Percentiles rank a stretch among this genome's conserved stretches.
phyloP scores from a whole-genome alignment of 2,329 filamentous ascomycete species.

The Fusarium sp. region DNA sequence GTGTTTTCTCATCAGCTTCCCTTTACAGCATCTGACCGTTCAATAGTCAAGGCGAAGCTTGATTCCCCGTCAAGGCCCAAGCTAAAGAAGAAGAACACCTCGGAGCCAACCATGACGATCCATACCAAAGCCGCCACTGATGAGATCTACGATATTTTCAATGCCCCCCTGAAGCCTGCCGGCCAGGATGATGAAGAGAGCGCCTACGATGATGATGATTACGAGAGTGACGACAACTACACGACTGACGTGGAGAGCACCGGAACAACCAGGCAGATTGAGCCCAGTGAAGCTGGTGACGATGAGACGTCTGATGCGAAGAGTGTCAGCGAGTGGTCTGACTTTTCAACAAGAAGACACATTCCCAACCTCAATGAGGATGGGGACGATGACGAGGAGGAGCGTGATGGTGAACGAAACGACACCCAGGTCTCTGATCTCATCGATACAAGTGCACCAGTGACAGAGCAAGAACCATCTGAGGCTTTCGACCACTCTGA shows the following conservation, averaged over 20 bases:
- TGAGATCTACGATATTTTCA: constrained; percentile 98
- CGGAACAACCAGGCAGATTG: constrained; percentile 77
- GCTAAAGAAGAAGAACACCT: constrained; percentile 78
- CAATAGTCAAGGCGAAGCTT: constrained; percentile 87
- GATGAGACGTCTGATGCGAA: constrained; percentile 66
- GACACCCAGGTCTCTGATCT: constrained; percentile 55
- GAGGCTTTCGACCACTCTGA: constrained; percentile 12
- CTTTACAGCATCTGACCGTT: constrained; percentile 44
- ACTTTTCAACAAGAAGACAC: constrained; percentile 82
- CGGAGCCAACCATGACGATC: constrained; percentile 97
- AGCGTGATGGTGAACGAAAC: constrained; percentile 49
- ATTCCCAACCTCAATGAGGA: constrained; percentile 63
- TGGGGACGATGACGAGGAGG: constrained; percentile 39
- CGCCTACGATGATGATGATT: constrained; percentile 71
- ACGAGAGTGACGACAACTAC: constrained; percentile 80
- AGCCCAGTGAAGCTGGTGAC: constrained; percentile 59
- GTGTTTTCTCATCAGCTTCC: constrained; percentile 47
- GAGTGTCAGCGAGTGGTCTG: constrained; percentile 87
- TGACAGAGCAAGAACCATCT: constrained; percentile 38
- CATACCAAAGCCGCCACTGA: constrained; percentile 96
- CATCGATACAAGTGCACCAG: constrained; percentile 51
- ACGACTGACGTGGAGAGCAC: constrained; percentile 90
- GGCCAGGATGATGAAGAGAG: constrained; percentile 53
- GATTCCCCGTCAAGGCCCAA: constrained; percentile 91
- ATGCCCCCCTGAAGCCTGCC: constrained; percentile 70